A percentile compares a stretch with the other conserved stretches of the same genome.
These are phyloP conservation scores for Leucosporidium creatinivorum DNA, from an alignment of 768 basidiomycete species.

Conservation along the genomic window DNA sequence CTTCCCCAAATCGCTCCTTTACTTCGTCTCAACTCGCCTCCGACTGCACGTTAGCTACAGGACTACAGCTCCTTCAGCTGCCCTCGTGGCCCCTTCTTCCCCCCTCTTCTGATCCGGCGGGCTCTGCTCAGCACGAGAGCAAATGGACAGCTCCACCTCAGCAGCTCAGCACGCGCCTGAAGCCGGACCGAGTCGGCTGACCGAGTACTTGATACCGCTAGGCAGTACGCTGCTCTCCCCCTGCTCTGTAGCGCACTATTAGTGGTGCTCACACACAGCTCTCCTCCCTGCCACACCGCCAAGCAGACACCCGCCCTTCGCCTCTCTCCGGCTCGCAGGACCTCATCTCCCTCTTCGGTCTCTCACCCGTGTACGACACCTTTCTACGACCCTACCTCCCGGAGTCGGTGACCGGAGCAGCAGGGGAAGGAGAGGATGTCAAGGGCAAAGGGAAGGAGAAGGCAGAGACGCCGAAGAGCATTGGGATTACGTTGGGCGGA, in stretches of 20 bases:
- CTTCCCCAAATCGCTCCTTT: no score
- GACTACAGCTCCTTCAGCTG: no score
- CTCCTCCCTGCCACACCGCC: background rate
- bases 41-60: no score
- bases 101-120: no score
- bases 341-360: slow-evolving; percentile 29
- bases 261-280: no score
- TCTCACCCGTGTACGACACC: slow-evolving; percentile 30
- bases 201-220: background rate
- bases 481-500: slow-evolving; percentile 21
- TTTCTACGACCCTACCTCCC: slow-evolving; percentile 32
- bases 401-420: background rate
- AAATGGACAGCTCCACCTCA: no score
- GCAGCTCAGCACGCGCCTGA: no score
- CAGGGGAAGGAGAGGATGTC: background rate
- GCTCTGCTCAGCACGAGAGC: no score
- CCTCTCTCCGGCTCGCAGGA: slow-evolving; percentile 27
- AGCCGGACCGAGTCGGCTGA: background rate
- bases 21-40: no score
- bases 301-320: slow-evolving; percentile 10
- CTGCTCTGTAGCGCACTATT: background rate
- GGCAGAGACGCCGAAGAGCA: background rate
- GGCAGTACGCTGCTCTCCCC: background rate
- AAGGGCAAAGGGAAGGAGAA: slow-evolving; percentile 14
- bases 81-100: no score